phyloP scores from a whole-genome alignment of 352 stramenopile species.

The Pythium guiyangense region DNA sequence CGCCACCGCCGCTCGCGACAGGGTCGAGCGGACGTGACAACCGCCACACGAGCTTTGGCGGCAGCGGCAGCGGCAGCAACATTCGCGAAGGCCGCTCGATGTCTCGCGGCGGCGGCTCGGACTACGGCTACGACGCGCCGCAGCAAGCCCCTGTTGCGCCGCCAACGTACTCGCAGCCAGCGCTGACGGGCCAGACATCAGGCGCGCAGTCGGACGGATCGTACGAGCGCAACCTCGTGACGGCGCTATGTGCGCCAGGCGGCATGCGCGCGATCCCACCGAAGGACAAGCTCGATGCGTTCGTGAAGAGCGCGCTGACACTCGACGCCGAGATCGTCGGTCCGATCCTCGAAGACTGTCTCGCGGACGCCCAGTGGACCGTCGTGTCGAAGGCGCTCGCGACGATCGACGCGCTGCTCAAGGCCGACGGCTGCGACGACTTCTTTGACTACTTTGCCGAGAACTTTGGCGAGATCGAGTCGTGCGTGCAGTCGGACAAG shows the following conservation, averaged over 20 bases:
- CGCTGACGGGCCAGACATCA: slow-evolving; percentile 52
- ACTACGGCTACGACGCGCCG: slow-evolving; percentile 55
- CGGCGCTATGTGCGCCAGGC: slow-evolving; percentile 89
- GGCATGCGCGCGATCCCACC: slow-evolving; percentile 94
- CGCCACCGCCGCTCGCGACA: slow-evolving; percentile 15
- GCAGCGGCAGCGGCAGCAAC: slow-evolving; percentile 27
- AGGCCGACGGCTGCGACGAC: slow-evolving; percentile 74
- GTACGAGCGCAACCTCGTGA: slow-evolving; percentile 93
- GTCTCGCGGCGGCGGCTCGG: slow-evolving; percentile 26
- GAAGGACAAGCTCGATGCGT: slow-evolving; percentile 92
- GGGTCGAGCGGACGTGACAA: slow-evolving; percentile 24
- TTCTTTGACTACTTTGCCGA: slow-evolving; percentile 85
- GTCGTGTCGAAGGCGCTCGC: slow-evolving; percentile 92
- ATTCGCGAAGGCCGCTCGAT: slow-evolving; percentile 30
- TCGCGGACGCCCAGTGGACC: slow-evolving; percentile 88
- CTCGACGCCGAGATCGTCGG: slow-evolving; percentile 93
- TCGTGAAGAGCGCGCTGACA: slow-evolving; percentile 87
- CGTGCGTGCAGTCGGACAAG: slow-evolving; percentile 73
- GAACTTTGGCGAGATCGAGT: slow-evolving; percentile 71
- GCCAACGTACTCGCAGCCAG: slow-evolving; percentile 25
- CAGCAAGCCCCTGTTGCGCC: slow-evolving; percentile 11
- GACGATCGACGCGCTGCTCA: slow-evolving; percentile 89
- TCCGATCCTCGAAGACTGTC: slow-evolving; percentile 91
- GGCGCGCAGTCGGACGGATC: slow-evolving; percentile 80
- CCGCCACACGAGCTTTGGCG: slow-evolving; percentile 13